Base-by-base conservation (phyloP, 257 asterid species). In the Datura wrightii region DNA sequence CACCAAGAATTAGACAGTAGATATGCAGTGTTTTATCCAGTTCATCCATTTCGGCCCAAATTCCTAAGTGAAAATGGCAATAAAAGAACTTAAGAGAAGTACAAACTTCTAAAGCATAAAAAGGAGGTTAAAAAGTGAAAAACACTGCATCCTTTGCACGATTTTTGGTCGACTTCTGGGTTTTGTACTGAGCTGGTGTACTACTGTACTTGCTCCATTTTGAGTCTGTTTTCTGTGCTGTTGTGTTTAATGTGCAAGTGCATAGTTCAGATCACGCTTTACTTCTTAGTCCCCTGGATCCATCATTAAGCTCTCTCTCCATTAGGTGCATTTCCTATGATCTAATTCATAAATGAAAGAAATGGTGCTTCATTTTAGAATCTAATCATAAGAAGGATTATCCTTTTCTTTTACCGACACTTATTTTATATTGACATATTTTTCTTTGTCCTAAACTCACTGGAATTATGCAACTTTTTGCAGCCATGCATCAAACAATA, bases 401-500 rank as follows among this genome's bases (percentile, higher is more conserved):
- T 7, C 19, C 19, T 76, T 6, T 52, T 39, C 4, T 5, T 52
- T 78, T 7, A 31, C 24, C 15, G 14, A 46, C 48, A 52, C 16
- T 14, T 78, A 7, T 31, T 53, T 78, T 78, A 48, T 52, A 34
- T 70, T 82, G 52, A 52, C 85, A 66, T 65, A 53, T 82, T 31
- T 70, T 18, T 24, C 60, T n/a, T 50, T 83, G 62, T 52, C 79
- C 39, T 83, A 85, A 48, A 60, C 87, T 87, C 80, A 86, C 90
- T 80, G 80, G 79, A 76, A 85, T 34, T 8, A 5, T 4, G 72
- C 80, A 41, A 19, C 59, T 69, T 24, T 86, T 19, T 88, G 88
- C 97, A 97, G 99, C 88, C 99, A 97, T 88, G 84, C 99, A 88
- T 97, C 99, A 54, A 97, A 97, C 84, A 97, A 97, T 87, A 97